These are phyloP conservation scores for Phytophthora quininea DNA, from an alignment of 352 stramenopile genomes.

Conservation along the genomic window DNA sequence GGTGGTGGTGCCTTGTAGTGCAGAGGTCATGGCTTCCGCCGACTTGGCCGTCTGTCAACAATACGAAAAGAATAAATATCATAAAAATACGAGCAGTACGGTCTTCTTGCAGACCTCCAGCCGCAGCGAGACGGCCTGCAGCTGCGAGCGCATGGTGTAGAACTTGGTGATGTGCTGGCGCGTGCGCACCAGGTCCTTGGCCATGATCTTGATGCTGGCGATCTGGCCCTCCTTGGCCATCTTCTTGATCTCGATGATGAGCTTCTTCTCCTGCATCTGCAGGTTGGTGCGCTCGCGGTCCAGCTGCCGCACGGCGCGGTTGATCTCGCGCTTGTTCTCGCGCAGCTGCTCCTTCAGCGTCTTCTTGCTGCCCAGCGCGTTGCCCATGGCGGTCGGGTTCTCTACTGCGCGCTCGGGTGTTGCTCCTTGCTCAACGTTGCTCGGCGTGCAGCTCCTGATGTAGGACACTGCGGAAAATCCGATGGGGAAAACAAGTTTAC, in stretches of 20 bases:
- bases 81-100: background rate
- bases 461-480: background rate
- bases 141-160: constrained; percentile 97
- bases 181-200: constrained; percentile 96
- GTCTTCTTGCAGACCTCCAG: constrained; percentile 47
- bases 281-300: constrained; percentile 94
- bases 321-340: constrained; percentile 99
- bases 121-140: constrained; percentile 95
- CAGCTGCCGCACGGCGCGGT: constrained; percentile 94
- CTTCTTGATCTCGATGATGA: constrained; percentile 98
- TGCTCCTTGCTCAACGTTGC: background rate
- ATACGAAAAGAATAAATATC: constrained; percentile 4
- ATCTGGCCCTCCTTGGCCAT: constrained; percentile 97
- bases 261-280: constrained; percentile 94
- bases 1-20: constrained; percentile 82
- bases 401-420: background rate
- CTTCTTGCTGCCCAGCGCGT: constrained; percentile 79
- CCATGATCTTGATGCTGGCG: constrained; percentile 97
- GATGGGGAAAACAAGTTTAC: no score
- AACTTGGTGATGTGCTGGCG: constrained; percentile 97
- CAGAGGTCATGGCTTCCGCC: constrained; percentile 95
- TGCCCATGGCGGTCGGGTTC: constrained; percentile 54
- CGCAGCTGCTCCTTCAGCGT: constrained; percentile 92
- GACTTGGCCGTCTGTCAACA: constrained; percentile 94
- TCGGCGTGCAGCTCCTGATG: background rate